A percentile compares a stretch with the other conserved stretches of the same genome.
phyloP scores from a whole-genome alignment of 371 early-diverging fungal species.

The Mortierella sp. region DNA sequence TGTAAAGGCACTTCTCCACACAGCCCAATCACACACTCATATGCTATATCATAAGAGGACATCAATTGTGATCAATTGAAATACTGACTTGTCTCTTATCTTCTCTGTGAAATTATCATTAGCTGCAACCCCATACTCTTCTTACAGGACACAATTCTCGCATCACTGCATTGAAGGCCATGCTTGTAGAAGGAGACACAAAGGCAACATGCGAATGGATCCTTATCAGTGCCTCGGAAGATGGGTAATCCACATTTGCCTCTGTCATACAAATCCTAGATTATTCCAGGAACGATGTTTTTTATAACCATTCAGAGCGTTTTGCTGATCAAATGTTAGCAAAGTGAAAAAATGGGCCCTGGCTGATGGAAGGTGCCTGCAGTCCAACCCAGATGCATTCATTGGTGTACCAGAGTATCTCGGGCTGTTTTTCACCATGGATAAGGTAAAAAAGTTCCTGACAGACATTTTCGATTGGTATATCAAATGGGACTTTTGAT shows the following conservation, averaged over 20 bases:
- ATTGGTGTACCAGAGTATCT: constrained; percentile 68
- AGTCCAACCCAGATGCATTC: constrained; percentile 70
- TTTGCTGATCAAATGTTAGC: constrained; percentile 44
- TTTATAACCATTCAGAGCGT: not conserved
- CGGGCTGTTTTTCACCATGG: constrained; percentile 41
- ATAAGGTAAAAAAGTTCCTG: constrained; percentile 53
- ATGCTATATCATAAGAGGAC: no score
- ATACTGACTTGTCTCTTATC: not conserved
- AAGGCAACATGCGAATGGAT: constrained; percentile 65
- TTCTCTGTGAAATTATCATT: not conserved
- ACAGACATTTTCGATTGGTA: not conserved
- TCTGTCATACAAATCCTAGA: not conserved
- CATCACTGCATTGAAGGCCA: constrained; percentile 66
- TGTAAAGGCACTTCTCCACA: constrained; percentile 10
- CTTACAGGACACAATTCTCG: constrained; percentile 71
- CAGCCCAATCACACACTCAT: not conserved
- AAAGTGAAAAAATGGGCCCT: constrained; percentile 81
- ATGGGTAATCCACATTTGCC: constrained; percentile 63
- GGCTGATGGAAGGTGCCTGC: constrained; percentile 78
- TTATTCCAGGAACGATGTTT: not conserved
- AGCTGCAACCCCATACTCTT: constrained; percentile 66
- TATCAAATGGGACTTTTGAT: not conserved
- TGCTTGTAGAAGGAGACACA: constrained; percentile 64
- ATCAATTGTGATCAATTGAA: not conserved
- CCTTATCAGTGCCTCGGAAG: constrained; percentile 73